Conservation (phyloP, 495 filamentous ascomycete species). For the Tuber umbilicatum region DNA sequence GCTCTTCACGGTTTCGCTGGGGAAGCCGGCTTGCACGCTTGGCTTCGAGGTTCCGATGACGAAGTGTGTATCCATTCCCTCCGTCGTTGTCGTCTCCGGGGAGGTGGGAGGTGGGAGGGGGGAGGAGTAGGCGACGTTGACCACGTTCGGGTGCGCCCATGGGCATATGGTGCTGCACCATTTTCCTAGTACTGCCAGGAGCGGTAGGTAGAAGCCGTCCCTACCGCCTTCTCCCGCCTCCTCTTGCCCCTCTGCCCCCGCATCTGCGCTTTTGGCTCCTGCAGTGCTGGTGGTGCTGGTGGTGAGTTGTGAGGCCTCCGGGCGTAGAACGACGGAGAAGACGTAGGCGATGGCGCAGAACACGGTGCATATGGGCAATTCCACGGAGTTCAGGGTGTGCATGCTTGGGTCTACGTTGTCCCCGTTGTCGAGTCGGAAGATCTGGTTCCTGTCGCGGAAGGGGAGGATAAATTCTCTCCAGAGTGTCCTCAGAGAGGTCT, state of each 20-base stretch:
- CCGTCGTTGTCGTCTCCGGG: neutral
- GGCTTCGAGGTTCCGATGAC: constrained; percentile 22
- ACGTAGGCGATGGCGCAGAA: constrained; percentile 17
- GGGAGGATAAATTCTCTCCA: constrained; percentile 16
- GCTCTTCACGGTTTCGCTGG: neutral
- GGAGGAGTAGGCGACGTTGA: constrained; percentile 6
- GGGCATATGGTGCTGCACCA: constrained; percentile 18
- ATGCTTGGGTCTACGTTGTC: constrained; percentile 12
- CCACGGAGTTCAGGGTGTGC: neutral
- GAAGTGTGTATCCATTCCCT: neutral
- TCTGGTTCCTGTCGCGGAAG: constrained; percentile 7
- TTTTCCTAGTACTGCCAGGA: constrained; percentile 15
- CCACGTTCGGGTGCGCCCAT: constrained; percentile 13
- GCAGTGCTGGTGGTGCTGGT: neutral
- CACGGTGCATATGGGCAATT: constrained; percentile 14
- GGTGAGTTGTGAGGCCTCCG: neutral
- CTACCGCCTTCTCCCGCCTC: neutral
- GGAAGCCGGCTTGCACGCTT: neutral
- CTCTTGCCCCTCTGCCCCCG: neutral
- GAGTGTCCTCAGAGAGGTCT: neutral
- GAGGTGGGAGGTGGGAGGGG: neutral
- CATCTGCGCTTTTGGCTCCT: neutral
- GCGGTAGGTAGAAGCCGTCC: constrained; percentile 3
- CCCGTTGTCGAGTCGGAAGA: constrained; percentile 7
- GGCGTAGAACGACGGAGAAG: constrained; percentile 15